phyloP scores from a whole-genome alignment of 805 yeast species.

The Hanseniaspora pseudoguilliermondii region DNA sequence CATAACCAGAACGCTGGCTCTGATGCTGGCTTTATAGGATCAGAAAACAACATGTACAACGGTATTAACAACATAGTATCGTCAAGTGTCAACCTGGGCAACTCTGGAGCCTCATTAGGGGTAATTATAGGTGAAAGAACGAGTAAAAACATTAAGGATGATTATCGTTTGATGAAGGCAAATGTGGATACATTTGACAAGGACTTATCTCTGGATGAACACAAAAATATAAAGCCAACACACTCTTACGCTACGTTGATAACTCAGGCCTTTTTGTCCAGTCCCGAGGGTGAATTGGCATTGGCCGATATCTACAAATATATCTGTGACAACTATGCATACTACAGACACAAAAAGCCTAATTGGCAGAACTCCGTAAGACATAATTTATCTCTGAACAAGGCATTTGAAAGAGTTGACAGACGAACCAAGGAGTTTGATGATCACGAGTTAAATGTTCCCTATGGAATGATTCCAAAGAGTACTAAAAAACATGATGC shows the following conservation, averaged over 20 bases:
- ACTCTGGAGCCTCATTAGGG: constrained; percentile 9
- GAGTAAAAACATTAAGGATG: constrained; percentile 1
- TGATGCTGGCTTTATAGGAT: neutral
- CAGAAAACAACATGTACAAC: neutral
- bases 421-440: constrained; percentile 35
- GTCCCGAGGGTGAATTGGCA: constrained; percentile 76
- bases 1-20: neutral
- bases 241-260: constrained; percentile 96
- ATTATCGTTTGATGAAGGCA: neutral
- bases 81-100: constrained; percentile 15
- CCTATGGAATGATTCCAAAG: neutral
- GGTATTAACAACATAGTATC: constrained; percentile 4
- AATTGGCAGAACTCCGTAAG: constrained; percentile 99
- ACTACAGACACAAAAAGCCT: constrained; percentile 77
- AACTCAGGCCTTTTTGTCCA: constrained; percentile 87
- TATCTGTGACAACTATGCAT: constrained; percentile 79
- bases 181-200: constrained; percentile 13
- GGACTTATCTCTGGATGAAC: constrained; percentile 77
- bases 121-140: constrained; percentile 8
- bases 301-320: constrained; percentile 84
- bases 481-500: constrained; percentile 65
- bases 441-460: neutral
- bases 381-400: constrained; percentile 84
- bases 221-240: constrained; percentile 86
- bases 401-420: constrained; percentile 96